phyloP scores from a whole-genome alignment of 108 stramenopile genomes.

The Nannochloropsis salina region DNA sequence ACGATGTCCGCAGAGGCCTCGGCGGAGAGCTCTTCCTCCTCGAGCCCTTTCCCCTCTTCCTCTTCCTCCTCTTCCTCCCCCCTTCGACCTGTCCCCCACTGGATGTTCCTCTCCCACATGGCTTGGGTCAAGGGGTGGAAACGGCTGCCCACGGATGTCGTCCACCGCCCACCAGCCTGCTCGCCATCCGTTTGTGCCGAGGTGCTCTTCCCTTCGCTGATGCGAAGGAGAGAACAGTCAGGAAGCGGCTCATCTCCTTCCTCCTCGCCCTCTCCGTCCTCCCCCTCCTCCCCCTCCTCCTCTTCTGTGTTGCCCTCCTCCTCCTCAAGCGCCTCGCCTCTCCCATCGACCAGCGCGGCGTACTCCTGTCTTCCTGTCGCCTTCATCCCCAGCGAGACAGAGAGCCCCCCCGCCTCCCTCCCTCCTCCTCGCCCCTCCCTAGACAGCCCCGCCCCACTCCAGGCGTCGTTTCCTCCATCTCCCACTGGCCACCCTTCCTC shows the following conservation, averaged over 20 bases:
- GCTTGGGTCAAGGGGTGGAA: neutral
- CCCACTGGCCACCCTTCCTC: neutral
- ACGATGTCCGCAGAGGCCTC: neutral
- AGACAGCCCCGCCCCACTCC: neutral
- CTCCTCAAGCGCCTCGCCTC: neutral
- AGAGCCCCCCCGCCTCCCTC: neutral
- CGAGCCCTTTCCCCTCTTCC: neutral
- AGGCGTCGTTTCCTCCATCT: neutral
- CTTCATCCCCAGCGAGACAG: too few relatives aligned
- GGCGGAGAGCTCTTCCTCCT: neutral
- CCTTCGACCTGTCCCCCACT: neutral
- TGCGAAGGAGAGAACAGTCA: neutral
- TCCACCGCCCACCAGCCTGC: too few relatives aligned
- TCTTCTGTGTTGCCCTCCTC: neutral
- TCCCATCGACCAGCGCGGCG: neutral
- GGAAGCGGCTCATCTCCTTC: neutral
- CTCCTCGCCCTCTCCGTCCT: neutral
- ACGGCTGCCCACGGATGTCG: neutral
- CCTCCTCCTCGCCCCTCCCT: neutral
- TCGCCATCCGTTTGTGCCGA: too few relatives aligned
- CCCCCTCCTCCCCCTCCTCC: neutral
- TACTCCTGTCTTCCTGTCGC: neutral
- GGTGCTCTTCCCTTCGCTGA: neutral
- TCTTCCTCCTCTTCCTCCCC: neutral
- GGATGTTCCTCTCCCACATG: constrained; percentile 3